Evolutionary conservation across 1,139 yeast genomes (phyloP), one percentile per base, ranked within the genome.

Genomic region (Taphrina deformans): DNA sequence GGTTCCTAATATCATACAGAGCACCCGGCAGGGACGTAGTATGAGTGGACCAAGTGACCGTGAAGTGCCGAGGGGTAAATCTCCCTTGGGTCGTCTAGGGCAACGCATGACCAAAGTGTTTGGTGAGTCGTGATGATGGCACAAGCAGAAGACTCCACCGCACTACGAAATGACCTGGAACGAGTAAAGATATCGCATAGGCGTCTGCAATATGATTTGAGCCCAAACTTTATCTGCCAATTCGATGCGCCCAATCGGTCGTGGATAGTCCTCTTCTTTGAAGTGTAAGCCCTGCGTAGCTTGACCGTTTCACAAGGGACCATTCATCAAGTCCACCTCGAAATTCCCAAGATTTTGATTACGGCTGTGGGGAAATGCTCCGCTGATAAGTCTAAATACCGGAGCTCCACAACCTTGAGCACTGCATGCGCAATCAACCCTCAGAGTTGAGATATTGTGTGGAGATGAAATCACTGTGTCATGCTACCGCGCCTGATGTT

Each of bases 21-120:
- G 14, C 12, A 10, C 58, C 27, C 38, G 44, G 23, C 48, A 44
- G 10, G 48, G 48, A 18, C 41, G 45, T n/a, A 52, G 56, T 44
- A 44, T 44, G 48, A 44, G 48, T 23, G 48, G 48, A 10, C 26
- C 24, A 21, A n/a, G 27, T 12, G 58, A 53, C 9, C 35, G 27
- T 46, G 48, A 38, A 9, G n/a, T 3, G n/a, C 23, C 48, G 3
- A 10, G 58, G n/a, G 58, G 58, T 12, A 53, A 53, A 23, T 53
- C 58, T 16, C 58, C 58, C 27, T 24, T 53, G 16, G 58, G 58
- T 24, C 45, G 58, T 14, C 58, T 53, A 4, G 40, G 46, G 7
- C 58, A 53, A n/a, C 29, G 35, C 14, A 26, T 53, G 41, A 27
- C 58, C 12, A 35, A 26, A n/a, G 58, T 53, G 3, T 53, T 53